Evolutionary conservation across 345 rosid genomes (phyloP), one percentile per base, ranked within the genome.

Genomic region (Cardamine chenopodiifolia): DNA sequence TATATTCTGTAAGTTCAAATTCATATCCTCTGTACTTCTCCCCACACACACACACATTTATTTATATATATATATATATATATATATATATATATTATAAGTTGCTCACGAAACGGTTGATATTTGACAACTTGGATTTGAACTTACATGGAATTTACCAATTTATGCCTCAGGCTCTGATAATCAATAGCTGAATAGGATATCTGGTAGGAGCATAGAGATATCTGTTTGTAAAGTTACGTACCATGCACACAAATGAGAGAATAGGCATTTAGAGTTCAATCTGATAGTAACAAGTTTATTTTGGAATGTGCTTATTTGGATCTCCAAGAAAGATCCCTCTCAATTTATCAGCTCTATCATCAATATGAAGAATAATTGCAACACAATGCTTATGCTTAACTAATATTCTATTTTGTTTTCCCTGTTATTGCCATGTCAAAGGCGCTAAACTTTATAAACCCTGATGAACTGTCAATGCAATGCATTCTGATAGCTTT

Each of bases 401-500:
- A n/a, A 54, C 18, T 12, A 19, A 56, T 54, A 12, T 18, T 42
- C n/a, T 47, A 15, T 45, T 35, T 14, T 9, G 4, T 22, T 52
- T 56, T 13, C 17, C 37, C 28, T 63, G 64, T 94, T 60, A 88
- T 94, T 82, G 97, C 98, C 73, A 94, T 94, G 97, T 91, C 97
- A 67, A 91, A 94, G 87, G 98, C 97, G 8, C 82, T 90, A 57
- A 94, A 94, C 83, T 94, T 94, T 77, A 87, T 94, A 72, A 94
- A 91, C 72, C 97, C 96, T 1, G 93, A 94, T 71, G 98, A 90
- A 76, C 90, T 91, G 40, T 94, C 98, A 34, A 94, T 94, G 98
- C 98, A 91, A 57, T 86, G 93, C 55, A 88, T 94, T 63, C 79
- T 94, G 81, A 91, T 94, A 79, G 97, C 97, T 61, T 86, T 94